Base-by-base conservation (phyloP, 2,329 filamentous ascomycete species). In the Geosmithia morbida region DNA sequence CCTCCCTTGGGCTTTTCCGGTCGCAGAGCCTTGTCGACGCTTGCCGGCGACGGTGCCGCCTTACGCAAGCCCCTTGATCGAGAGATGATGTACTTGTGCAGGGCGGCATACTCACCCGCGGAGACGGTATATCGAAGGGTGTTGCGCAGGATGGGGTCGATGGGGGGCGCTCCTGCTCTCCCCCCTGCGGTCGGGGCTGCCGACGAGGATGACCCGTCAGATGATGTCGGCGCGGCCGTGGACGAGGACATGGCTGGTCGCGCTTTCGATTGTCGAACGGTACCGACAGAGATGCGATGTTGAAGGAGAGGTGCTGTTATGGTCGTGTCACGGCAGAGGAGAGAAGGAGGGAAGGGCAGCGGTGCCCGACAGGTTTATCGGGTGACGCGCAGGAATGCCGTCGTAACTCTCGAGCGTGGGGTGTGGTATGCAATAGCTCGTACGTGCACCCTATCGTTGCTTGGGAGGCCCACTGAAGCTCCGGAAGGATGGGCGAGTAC, bases 81-180 rank as follows among this genome's bases (percentile, higher is more conserved):
- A 51, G 85, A 87, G 46, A 92, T 73, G 47, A 94, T 75, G 59
- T 89, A 88, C 58, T 83, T 82, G 63, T 95, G 87, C 17, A 96
- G 75, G 1, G 83, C 69, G 54, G 86, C 82, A 64, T 96, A 96
- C 63, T 96, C 89, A 62, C 83, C 80, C 41, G 87, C 81, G 7
- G 80, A 83, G 59, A 89, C 87, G 49, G 85, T 92, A 65, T 95
- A 89, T 54, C 88, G 83, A 50, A 96, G 72, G 42, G 87, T 82
- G 63, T 92, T 94, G 63, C 86, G 85, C 48, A 94, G 73, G 52
- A 94, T 74, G 5, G 85, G 83, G 54, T 90, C 84, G 50, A 65
- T 61, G 39, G 63, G 53, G 49, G 29, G 54, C 56, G 3, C 62
- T 30, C 19, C 49, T 44, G 30, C 29, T 26, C 22, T 8, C 8